Evolutionary conservation across 306 rosid species (phyloP), one percentile per base, ranked within the genome.

Genomic region (Crotalaria pallida): DNA sequence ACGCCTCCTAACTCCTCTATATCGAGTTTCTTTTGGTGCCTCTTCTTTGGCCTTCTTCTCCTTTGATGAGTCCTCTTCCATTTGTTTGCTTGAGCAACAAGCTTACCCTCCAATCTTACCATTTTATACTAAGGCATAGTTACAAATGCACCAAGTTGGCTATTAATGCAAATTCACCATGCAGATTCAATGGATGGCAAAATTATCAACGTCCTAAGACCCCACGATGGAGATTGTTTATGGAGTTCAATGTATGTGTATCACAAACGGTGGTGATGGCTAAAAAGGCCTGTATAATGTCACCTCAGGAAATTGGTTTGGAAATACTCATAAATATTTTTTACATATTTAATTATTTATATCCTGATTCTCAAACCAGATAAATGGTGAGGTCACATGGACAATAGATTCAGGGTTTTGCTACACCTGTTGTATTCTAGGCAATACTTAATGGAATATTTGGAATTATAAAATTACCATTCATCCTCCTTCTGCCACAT

Each of bases 241-340:
- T 12, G 5, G 47, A 68, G 77, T 79, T 60, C 83, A 79, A 44
- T 45, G 84, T 17, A 74, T 80, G 56, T 80, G 77, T 69, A 74
- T 62, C 34, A 48, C 31, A 61, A 18, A 44, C 3, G n/a, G 66
- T 34, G 31, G 24, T 27, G 80, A 62, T 74, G 80, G 77, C 84
- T 74, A 68, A 63, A 68, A 63, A 7, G 52, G 63, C 26, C 13
- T 21, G 23, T 1, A 5, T 8, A 34, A 17, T 21, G 77, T 80
- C 80, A 56, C 75, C 65, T 56, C 51, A 60, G 49, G 40, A 7
- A 15, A 6, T 58, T 34, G 18, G 55, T 73, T 73, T 69, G 61
- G 58, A 60, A 57, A 68, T 67, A 48, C 53, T 52, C 55, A 19
- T 44, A 38, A 15, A 29, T 22, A 5, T 44, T 58, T 49, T 49